Conservation (phyloP, 371 early-diverging fungal genomes). For the Mucor indicus region DNA sequence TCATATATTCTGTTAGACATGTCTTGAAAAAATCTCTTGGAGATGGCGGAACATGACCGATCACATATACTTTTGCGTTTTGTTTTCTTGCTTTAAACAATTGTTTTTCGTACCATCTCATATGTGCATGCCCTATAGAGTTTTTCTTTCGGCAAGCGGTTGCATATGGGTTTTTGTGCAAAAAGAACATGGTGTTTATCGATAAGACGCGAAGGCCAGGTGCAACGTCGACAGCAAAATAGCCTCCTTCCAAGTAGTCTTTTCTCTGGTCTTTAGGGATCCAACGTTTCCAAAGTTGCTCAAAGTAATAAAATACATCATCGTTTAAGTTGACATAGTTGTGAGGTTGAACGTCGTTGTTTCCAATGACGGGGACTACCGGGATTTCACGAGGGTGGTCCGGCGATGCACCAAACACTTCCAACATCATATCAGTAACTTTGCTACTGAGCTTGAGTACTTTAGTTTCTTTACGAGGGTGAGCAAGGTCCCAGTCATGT, state of each 20-base stretch:
- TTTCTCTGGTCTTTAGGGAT: constrained; percentile 56
- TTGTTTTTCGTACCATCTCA: constrained; percentile 66
- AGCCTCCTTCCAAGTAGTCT: constrained; percentile 66
- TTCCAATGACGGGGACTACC: constrained; percentile 64
- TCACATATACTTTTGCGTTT: constrained; percentile 46
- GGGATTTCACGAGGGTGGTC: constrained; percentile 26
- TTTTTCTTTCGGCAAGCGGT: constrained; percentile 52
- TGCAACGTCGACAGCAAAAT: constrained; percentile 59
- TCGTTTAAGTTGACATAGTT: constrained; percentile 38
- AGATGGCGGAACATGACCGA: constrained; percentile 74
- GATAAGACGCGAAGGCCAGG: constrained; percentile 51
- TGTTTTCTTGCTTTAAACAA: constrained; percentile 41
- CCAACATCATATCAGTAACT: constrained; percentile 22
- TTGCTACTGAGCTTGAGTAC: constrained; percentile 43
- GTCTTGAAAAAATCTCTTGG: constrained; percentile 55
- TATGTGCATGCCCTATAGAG: constrained; percentile 59
- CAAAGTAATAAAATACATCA: constrained; percentile 31
- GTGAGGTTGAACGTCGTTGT: constrained; percentile 78
- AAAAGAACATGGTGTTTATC: constrained; percentile 73
- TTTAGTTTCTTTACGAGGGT: constrained; percentile 34
- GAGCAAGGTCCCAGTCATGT: constrained; percentile 64
- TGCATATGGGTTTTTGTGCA: constrained; percentile 63
- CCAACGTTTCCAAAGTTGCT: constrained; percentile 52
- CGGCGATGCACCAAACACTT: constrained; percentile 15
- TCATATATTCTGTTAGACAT: constrained; percentile 59